phyloP scores from a whole-genome alignment of 176 grass and related monocot species.

The Guadua angustifolia region DNA sequence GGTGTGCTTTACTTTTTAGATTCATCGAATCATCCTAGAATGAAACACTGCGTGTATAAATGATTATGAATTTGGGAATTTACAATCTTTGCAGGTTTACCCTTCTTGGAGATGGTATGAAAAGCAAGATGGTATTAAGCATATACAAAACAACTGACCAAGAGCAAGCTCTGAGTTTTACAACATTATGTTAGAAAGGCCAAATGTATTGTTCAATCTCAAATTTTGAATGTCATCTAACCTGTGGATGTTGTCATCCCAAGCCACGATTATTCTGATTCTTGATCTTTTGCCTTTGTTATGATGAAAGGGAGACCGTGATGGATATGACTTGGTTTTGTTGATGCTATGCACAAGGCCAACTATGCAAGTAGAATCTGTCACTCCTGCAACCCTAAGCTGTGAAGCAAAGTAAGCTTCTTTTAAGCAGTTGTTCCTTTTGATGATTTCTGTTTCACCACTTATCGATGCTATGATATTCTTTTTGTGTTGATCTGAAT shows the following conservation, averaged over 20 bases:
- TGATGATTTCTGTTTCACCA: too few species aligned
- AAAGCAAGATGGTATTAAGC: slow-evolving; percentile 94
- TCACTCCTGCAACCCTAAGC: too few species aligned
- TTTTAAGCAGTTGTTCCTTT: too few species aligned
- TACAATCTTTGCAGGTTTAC: slow-evolving; percentile 73
- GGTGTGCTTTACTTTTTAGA: slow-evolving; percentile 56
- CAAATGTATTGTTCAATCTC: slow-evolving; percentile 62
- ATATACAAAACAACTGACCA: slow-evolving; percentile 92
- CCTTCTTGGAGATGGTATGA: slow-evolving; percentile 99
- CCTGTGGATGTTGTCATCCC: not conserved
- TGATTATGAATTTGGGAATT: slow-evolving; percentile 24
- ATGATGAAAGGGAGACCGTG: slow-evolving; percentile 78
- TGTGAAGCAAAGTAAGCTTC: too few species aligned
- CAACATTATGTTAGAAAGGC: slow-evolving; percentile 96
- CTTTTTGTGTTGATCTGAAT: too few species aligned
- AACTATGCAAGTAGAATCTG: too few species aligned
- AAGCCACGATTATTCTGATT: slow-evolving; percentile 19
- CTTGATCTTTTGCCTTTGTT: slow-evolving; percentile 45
- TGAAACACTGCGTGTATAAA: not conserved
- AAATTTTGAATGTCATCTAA: slow-evolving; percentile 37
- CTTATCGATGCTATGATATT: too few species aligned
- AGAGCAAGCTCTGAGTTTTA: slow-evolving; percentile 97
- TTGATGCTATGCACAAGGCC: too few species aligned
- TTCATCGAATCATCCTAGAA: not conserved
- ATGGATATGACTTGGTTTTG: too few species aligned